phyloP scores from a whole-genome alignment of 306 rosid species.

The Cucurbita pepo region DNA sequence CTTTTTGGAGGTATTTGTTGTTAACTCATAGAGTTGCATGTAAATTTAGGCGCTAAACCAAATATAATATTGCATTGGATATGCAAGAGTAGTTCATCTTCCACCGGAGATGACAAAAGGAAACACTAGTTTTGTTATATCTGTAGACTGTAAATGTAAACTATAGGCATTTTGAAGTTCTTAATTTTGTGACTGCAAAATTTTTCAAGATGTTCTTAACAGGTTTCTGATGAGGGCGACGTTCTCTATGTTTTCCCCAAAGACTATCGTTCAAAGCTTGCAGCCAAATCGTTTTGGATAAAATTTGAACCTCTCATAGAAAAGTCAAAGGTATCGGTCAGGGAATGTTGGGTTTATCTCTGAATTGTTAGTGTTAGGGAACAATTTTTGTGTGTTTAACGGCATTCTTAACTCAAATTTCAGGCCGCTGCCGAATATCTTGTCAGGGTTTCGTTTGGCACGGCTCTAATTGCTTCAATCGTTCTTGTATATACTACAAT shows the following conservation, averaged over 20 bases:
- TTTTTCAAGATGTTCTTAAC: conserved; percentile 42
- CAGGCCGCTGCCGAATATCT: conserved; percentile 73
- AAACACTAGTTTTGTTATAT: background rate
- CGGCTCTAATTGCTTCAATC: conserved; percentile 82
- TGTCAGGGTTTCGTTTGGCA: conserved; percentile 91
- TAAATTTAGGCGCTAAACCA: background rate
- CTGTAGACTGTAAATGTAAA: background rate
- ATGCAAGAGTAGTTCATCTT: background rate
- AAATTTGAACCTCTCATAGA: conserved; percentile 65
- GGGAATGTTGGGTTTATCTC: background rate
- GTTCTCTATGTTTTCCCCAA: conserved; percentile 77
- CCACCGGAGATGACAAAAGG: background rate
- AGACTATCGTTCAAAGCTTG: conserved; percentile 72
- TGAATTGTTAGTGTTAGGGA: background rate
- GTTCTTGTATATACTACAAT: conserved; percentile 90
- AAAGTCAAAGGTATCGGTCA: conserved; percentile 55
- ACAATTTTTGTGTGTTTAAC: conserved; percentile 2
- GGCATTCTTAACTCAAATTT: conserved; percentile 12
- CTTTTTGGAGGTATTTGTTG: conserved; percentile 56
- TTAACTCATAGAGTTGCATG: background rate
- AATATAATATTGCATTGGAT: background rate
- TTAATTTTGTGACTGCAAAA: conserved; percentile 32
- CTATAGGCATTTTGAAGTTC: conserved; percentile 15
- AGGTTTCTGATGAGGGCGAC: conserved; percentile 95
- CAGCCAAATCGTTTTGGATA: conserved; percentile 62